Evolutionary conservation across 306 rosid species (phyloP).

Genomic region (Medicago arabica): DNA sequence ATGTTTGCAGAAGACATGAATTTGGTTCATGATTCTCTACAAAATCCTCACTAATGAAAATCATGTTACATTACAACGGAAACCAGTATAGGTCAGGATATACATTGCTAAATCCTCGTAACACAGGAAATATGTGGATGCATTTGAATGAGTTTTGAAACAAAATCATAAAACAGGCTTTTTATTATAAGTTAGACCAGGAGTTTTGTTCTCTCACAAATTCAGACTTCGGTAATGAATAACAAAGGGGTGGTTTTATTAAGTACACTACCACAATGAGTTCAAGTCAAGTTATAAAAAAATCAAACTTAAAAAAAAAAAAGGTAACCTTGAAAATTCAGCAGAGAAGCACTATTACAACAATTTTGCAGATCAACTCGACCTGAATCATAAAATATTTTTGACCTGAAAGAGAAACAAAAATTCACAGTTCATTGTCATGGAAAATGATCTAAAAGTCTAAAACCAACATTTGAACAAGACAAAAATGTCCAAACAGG

Average conservation of each 20-base stretch:
- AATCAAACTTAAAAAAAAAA: neutral
- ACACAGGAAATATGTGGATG: neutral
- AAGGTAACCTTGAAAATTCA: slow-evolving; percentile 65
- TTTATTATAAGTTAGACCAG: neutral
- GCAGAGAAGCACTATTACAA: slow-evolving; percentile 27
- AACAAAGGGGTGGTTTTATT: slow-evolving; percentile 13
- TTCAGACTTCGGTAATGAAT: slow-evolving; percentile 31
- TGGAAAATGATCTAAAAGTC: slow-evolving; percentile 15
- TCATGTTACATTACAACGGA: slow-evolving; percentile 9
- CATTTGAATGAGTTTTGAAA: slow-evolving; percentile 4
- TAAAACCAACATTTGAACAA: slow-evolving; percentile 20
- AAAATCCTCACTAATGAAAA: slow-evolving; percentile 1
- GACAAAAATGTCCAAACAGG: slow-evolving; percentile 1
- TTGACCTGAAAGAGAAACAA: slow-evolving; percentile 51
- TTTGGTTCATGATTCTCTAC: neutral
- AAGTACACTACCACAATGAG: slow-evolving; percentile 5
- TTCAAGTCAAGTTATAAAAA: neutral
- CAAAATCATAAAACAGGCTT: slow-evolving; percentile 2
- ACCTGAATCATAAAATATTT: slow-evolving; percentile 35
- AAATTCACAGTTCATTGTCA: slow-evolving; percentile 24
- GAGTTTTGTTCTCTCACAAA: slow-evolving; percentile 30
- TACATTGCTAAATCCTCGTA: neutral
- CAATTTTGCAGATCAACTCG: slow-evolving; percentile 34
- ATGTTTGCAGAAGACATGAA: too few species aligned
- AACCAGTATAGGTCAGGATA: neutral